phyloP scores from a whole-genome alignment of 768 basidiomycete genomes.

The Coprinellus micaceus region DNA sequence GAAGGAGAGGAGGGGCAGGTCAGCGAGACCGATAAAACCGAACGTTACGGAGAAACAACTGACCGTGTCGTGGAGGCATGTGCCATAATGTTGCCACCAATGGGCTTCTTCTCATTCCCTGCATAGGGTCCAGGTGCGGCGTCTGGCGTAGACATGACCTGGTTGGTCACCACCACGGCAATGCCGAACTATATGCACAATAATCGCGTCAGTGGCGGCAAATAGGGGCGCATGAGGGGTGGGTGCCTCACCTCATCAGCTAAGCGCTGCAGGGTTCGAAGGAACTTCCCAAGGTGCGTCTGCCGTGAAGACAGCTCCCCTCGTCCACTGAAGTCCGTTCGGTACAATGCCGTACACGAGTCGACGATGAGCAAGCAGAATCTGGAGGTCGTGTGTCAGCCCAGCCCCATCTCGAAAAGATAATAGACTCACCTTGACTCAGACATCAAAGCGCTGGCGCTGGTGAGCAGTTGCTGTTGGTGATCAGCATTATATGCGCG shows the following conservation, averaged over 20 bases:
- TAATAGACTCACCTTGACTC: constrained; percentile 77
- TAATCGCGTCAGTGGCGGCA: constrained; percentile 8
- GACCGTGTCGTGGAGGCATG: constrained; percentile 97
- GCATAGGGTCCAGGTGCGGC: constrained; percentile 86
- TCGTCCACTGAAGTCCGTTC: constrained; percentile 93
- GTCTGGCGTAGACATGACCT: constrained; percentile 99
- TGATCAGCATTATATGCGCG: constrained; percentile 99
- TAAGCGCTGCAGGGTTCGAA: constrained; percentile 86
- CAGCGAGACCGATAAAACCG: constrained; percentile 5
- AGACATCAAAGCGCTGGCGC: constrained; percentile 97
- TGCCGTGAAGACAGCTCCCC: constrained; percentile 95
- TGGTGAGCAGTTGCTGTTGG: constrained; percentile 83
- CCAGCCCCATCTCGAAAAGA: neutral
- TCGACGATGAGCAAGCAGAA: constrained; percentile 97
- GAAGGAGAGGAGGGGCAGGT: constrained; percentile 9
- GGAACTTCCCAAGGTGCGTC: constrained; percentile 92
- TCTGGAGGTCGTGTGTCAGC: constrained; percentile 38
- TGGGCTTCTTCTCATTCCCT: constrained; percentile 94
- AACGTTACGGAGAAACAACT: constrained; percentile 12
- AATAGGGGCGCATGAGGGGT: constrained; percentile 10
- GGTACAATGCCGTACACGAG: constrained; percentile 92
- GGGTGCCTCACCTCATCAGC: constrained; percentile 93
- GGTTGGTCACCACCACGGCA: constrained; percentile 95
- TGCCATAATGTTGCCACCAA: constrained; percentile 98
- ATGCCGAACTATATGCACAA: constrained; percentile 75